These are phyloP conservation scores for Chlamydomonas urium DNA, from an alignment of 139 green algal species.

Conservation along the genomic window DNA sequence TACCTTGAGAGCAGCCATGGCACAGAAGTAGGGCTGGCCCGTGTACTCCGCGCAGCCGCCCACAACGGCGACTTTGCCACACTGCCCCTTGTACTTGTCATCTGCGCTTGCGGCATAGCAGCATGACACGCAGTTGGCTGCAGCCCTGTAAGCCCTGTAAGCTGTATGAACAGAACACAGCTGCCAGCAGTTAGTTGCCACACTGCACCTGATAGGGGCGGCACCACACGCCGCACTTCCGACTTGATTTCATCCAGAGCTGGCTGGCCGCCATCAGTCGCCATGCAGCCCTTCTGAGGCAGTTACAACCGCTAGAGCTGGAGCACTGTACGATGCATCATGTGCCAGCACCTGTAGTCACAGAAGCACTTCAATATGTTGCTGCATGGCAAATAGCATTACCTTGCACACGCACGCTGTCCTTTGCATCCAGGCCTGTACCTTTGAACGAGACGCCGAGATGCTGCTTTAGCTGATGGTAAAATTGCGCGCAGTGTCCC, in stretches of 20 bases:
- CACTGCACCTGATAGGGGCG: slow-evolving; percentile 2
- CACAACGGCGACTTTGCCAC: slow-evolving; percentile 86
- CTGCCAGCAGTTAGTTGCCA: background rate
- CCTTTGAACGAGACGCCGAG: too few species aligned
- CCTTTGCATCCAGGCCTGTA: too few species aligned
- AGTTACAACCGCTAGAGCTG: too few species aligned
- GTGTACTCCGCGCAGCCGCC: slow-evolving; percentile 92
- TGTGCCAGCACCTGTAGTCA: too few species aligned
- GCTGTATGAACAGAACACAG: background rate
- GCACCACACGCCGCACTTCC: slow-evolving; percentile 30
- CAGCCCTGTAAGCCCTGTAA: background rate
- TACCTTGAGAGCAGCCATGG: slow-evolving; percentile 74
- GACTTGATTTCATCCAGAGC: slow-evolving; percentile 34
- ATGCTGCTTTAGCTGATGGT: too few species aligned
- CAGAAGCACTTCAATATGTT: too few species aligned
- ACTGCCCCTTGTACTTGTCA: slow-evolving; percentile 70
- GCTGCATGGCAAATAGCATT: too few species aligned
- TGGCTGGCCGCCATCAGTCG: too few species aligned
- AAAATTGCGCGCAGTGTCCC: too few species aligned
- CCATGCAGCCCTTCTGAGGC: too few species aligned
- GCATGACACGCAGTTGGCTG: background rate
- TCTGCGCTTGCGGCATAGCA: slow-evolving; percentile 8
- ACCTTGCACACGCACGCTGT: too few species aligned
- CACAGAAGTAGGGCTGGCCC: slow-evolving; percentile 90
- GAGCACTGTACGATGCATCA: too few species aligned